These are phyloP conservation scores for Meredithiella fracta DNA, from an alignment of 2,329 filamentous ascomycete species.

Conservation along the genomic window DNA sequence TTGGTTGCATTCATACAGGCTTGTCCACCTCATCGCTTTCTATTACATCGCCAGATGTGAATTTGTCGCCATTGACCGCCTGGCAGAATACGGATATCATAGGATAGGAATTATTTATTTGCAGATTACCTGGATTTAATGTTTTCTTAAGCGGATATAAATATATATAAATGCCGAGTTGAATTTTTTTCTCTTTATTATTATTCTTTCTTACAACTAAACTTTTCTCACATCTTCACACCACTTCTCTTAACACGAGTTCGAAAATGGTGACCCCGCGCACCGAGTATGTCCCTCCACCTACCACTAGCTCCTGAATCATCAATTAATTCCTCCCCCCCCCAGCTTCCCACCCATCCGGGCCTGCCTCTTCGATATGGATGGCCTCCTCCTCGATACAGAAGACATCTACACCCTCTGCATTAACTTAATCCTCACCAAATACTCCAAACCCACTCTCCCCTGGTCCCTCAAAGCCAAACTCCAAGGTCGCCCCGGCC, in stretches of 20 bases:
- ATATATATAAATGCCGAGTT: too few relatives aligned
- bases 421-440: conserved; percentile 65
- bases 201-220: background rate
- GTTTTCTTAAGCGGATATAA: too few relatives aligned
- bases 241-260: background rate
- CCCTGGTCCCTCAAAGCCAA: conserved; percentile 92
- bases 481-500: conserved; percentile 45
- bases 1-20: too few relatives aligned
- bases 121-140: too few relatives aligned
- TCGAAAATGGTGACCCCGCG: conserved; percentile 25
- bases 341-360: conserved; percentile 61
- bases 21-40: too few relatives aligned
- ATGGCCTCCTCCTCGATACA: conserved; percentile 83
- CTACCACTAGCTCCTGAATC: background rate
- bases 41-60: background rate
- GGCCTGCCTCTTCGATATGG: conserved; percentile 97
- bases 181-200: background rate
- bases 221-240: too few relatives aligned
- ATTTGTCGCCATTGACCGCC: background rate
- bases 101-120: background rate
- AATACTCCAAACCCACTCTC: conserved; percentile 56
- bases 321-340: background rate
- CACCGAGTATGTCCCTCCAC: conserved; percentile 27
- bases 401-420: conserved; percentile 78
- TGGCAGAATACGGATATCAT: background rate